Conservation (phyloP, 2,329 filamentous ascomycete species). For the Anthostomella pinea region DNA sequence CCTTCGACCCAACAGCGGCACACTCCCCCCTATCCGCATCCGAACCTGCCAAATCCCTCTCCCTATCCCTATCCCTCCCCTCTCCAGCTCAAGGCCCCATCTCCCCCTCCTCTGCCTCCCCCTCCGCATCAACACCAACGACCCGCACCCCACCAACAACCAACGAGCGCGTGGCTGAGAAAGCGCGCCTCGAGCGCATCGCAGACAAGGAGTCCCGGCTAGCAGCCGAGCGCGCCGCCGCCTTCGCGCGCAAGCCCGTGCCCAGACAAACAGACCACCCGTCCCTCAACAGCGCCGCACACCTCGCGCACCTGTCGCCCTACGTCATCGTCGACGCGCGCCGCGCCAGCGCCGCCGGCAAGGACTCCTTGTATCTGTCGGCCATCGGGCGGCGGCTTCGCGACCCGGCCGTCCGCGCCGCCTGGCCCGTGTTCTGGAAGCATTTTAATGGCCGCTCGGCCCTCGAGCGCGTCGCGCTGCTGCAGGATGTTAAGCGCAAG, state of each 20-base stretch:
- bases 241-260: conserved; percentile 48
- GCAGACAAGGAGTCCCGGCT: conserved; percentile 47
- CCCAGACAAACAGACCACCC: conserved; percentile 54
- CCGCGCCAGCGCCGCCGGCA: conserved; percentile 72
- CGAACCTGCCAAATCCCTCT: no score
- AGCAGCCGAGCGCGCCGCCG: conserved; percentile 54
- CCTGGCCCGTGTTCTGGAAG: conserved; percentile 73
- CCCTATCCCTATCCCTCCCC: no score
- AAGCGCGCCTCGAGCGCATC: conserved; percentile 18
- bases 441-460: conserved; percentile 87
- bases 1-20: no score
- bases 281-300: conserved; percentile 53
- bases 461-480: conserved; percentile 77
- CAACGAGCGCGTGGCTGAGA: conserved; percentile 18
- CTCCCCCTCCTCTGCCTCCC: conserved; percentile 23
- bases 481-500: conserved; percentile 81
- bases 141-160: conserved; percentile 8
- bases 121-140: conserved; percentile 10
- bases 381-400: conserved; percentile 53
- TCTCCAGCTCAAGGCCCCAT: no score
- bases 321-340: conserved; percentile 76
- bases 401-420: conserved; percentile 56
- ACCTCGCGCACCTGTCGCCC: conserved; percentile 57
- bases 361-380: conserved; percentile 71
- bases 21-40: no score